phyloP scores from a whole-genome alignment of 805 yeast genomes.

The Candida peoriensis region DNA sequence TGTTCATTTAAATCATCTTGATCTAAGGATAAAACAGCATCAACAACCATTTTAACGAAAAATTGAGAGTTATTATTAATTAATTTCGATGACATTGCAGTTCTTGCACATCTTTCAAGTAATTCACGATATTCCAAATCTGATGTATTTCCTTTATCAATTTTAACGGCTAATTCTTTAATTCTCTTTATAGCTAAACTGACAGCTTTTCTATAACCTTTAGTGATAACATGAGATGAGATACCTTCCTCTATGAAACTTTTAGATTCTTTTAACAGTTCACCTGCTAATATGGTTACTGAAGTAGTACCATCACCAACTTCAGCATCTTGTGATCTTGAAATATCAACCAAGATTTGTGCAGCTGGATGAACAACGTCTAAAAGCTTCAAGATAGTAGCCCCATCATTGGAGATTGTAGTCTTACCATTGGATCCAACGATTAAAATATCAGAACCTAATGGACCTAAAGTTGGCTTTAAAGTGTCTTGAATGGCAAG shows the following conservation, averaged over 20 bases:
- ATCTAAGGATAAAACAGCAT: slow-evolving; percentile 86
- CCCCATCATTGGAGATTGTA: slow-evolving; percentile 97
- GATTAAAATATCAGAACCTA: slow-evolving; percentile 92
- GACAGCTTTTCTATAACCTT: slow-evolving; percentile 83
- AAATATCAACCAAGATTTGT: slow-evolving; percentile 86
- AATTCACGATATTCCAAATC: slow-evolving; percentile 58
- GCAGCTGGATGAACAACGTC: slow-evolving; percentile 99
- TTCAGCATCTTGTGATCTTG: slow-evolving; percentile 95
- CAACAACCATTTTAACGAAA: slow-evolving; percentile 95
- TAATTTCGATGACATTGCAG: slow-evolving; percentile 96
- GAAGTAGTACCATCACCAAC: slow-evolving; percentile 99
- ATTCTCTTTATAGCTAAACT: slow-evolving; percentile 69
- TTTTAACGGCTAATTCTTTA: slow-evolving; percentile 68
- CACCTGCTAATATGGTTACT: slow-evolving; percentile 92
- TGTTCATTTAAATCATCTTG: slow-evolving; percentile 81
- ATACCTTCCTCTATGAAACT: slow-evolving; percentile 93
- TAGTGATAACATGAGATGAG: slow-evolving; percentile 80
- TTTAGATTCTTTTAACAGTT: slow-evolving; percentile 85
- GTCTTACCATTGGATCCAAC: slow-evolving; percentile 81
- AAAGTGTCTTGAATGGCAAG: slow-evolving; percentile 94
- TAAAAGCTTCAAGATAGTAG: slow-evolving; percentile 84
- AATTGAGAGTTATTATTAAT: slow-evolving; percentile 83
- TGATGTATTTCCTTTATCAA: slow-evolving; percentile 46
- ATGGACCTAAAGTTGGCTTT: slow-evolving; percentile 92
- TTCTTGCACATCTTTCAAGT: slow-evolving; percentile 87